Evolutionary conservation across 2,329 filamentous ascomycete genomes (phyloP), one percentile per base, ranked within the genome.

Genomic region (Botrytis sinoallii): DNA sequence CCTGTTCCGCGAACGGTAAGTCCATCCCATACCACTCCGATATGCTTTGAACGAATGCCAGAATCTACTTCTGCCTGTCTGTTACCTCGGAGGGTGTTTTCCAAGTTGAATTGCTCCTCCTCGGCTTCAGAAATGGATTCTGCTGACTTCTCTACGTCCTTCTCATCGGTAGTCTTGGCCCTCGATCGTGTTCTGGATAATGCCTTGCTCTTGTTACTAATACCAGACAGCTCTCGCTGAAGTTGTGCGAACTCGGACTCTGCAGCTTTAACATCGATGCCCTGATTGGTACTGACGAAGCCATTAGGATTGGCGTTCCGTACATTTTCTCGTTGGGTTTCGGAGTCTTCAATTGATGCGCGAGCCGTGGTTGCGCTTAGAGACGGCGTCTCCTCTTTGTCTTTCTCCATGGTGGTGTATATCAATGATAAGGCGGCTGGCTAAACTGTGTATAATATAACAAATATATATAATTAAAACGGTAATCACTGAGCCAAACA

Each of bases 11-110:
- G 90, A 57, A 96, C 93, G 0, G 92, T 93, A 67, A 97, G 83
- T 29, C 87, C 86, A 71, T 96, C 89, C 93, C 93, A 97, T 75
- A 92, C 88, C 0, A 94, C 92, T 44, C 93, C 92, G 74, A 94
- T 92, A 78, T 92, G 90, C 84, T 97, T 97, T 8, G 90, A 86
- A 75, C 90, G 91, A 82, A 97, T 97, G 1, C 94, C 94, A 9
- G 92, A 92, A 75, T 92, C 89, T 75, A 88, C 87, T 79, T 94
- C 92, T 14, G 93, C 91, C 64, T 87, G 88, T 73, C 92, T 86
- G 72, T 90, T 90, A 4, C 93, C 93, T 63, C 92, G 88, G 75
- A 97, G 84, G 5, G 91, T 90, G 14, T 85, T 83, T 81, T 97
- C 93, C 55, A 97, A 85, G 80, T 97, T 91, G 82, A 96, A 97